These are phyloP conservation scores for Camellia sinensis DNA, from an alignment of 148 eudicot genomes.

Conservation along the genomic window DNA sequence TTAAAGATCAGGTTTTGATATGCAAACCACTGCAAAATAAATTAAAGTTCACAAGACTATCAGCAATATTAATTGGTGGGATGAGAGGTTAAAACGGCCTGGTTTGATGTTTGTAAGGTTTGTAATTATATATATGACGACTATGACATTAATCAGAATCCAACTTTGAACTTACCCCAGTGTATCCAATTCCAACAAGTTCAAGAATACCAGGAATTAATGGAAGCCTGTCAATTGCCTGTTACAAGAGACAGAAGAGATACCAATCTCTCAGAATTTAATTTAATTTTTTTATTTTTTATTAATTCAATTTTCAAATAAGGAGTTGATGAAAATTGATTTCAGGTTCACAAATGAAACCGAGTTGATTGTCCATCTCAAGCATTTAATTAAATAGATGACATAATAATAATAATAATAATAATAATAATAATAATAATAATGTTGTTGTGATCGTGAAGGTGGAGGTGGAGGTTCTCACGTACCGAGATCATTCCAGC, in stretches of 20 bases:
- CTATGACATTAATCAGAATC: neutral
- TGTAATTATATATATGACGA: too few species aligned
- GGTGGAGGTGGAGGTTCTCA: constrained; percentile 23
- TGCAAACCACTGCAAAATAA: constrained; percentile 76
- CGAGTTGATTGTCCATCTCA: too few species aligned
- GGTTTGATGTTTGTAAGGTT: neutral
- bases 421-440: neutral
- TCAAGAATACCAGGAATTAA: constrained; percentile 81
- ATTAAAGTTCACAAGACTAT: neutral
- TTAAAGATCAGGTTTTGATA: constrained; percentile 68
- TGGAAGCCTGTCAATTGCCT: constrained; percentile 97
- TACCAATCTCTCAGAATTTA: neutral
- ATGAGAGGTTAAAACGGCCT: neutral
- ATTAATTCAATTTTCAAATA: neutral
- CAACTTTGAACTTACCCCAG: constrained; percentile 57
- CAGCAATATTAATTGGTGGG: too few species aligned
- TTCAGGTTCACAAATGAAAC: neutral
- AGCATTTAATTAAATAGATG: neutral
- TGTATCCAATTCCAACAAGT: constrained; percentile 96
- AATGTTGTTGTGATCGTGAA: too few species aligned
- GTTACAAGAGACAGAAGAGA: constrained; percentile 1
- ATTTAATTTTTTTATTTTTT: too few species aligned
- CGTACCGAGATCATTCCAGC: constrained; percentile 63
- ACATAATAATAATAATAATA: neutral
- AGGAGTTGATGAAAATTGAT: neutral